Base-by-base conservation (phyloP, 2,329 filamentous ascomycete species). In the Metarhizium album region DNA sequence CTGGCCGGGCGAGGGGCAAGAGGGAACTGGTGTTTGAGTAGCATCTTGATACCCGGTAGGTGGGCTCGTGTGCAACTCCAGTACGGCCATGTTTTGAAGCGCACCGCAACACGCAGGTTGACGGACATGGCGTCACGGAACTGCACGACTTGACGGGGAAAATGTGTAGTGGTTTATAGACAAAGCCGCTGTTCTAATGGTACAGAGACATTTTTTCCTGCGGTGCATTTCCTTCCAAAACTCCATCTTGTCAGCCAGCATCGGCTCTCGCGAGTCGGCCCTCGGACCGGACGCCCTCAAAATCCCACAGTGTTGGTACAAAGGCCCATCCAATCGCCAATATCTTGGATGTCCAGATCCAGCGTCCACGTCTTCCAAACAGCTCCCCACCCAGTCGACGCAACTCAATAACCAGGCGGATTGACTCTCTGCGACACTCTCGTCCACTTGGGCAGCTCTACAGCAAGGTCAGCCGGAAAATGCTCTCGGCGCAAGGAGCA, bases 341-440 rank as follows among this genome's bases (percentile, higher is more conserved):
- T n/a, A n/a, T 5, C 35, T 14, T 37, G 13, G n/a, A 18, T 37
- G 8, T 37, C 35, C 35, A 5, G 16, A 9, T 6, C 37, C 37
- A 40, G 8, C 9, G 16, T 20, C 5, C 37, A 18, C 4, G 33
- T 40, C 37, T n/a, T n/a, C 18, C 27, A 16, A 3, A 20, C 37
- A 40, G n/a, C 4, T 20, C 37, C 4, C 5, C 5, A 6, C 20
- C 11, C 18, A 11, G 6, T 20, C 18, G 27, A 37, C 29, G 22
- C 22, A 42, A 29, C 49, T 72, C 83, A 96, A 71, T 91, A 97
- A 72, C 91, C 91, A 45, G 91, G 90, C 52, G 91, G 91, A 70
- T 97, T 97, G 67, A 96, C 66, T 70, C 91, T 78, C 70, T 97
- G 91, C 57, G 88, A 95, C 55, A 97, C 85, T 71, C 90, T 85